These are phyloP conservation scores for Spathaspora hagerdaliae DNA, from an alignment of 805 yeast species.

Conservation along the genomic window DNA sequence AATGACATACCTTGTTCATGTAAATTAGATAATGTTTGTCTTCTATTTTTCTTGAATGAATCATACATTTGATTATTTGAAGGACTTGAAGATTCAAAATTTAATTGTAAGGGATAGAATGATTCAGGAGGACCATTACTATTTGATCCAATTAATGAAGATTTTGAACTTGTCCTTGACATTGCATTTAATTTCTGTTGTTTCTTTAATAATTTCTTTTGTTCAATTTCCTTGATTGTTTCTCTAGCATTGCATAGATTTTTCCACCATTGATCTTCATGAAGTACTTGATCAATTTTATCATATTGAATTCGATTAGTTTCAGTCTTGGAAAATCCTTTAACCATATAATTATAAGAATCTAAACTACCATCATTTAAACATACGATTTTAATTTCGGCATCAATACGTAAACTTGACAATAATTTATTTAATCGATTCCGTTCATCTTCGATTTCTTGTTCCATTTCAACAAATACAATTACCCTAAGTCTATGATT, in stretches of 20 bases:
- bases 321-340: constrained; percentile 49
- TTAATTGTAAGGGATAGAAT: constrained; percentile 23
- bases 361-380: constrained; percentile 52
- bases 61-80: constrained; percentile 11
- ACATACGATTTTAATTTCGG: constrained; percentile 72
- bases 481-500: constrained; percentile 70
- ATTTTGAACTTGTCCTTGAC: not conserved
- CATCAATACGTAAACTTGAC: constrained; percentile 77
- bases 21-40: constrained; percentile 57
- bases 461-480: constrained; percentile 77
- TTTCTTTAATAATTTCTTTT: constrained; percentile 16
- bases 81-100: constrained; percentile 13
- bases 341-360: constrained; percentile 71
- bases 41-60: constrained; percentile 24
- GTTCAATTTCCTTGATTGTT: constrained; percentile 30
- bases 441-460: constrained; percentile 69
- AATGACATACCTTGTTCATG: constrained; percentile 67
- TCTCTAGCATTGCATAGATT: constrained; percentile 59
- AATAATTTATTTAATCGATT: constrained; percentile 59
- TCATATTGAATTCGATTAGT: constrained; percentile 24
- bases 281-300: constrained; percentile 48
- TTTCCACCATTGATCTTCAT: constrained; percentile 83
- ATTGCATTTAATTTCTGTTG: not conserved
- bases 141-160: not conserved
- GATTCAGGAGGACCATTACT: constrained; percentile 4